phyloP scores from a whole-genome alignment of 257 asterid genomes.

The Gynochthodes officinalis region DNA sequence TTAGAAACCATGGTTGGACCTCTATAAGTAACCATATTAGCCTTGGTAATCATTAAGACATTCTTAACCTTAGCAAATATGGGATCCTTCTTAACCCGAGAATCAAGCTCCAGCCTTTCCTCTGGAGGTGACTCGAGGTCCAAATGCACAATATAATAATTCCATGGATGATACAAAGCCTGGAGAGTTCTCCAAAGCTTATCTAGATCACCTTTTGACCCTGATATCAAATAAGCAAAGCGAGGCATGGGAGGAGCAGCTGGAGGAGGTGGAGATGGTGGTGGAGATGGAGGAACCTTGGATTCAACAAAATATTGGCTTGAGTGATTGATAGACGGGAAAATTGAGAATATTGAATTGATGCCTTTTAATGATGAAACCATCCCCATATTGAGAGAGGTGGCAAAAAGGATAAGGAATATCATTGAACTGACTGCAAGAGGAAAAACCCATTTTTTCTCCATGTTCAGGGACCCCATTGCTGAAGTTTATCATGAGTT shows the following conservation, averaged over 20 bases:
- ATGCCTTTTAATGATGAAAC: conserved; percentile 51
- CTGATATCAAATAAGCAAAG: conserved; percentile 82
- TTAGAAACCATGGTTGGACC: conserved; percentile 96
- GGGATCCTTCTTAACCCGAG: conserved; percentile 53
- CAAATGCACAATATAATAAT: conserved; percentile 79
- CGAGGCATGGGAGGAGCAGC: conserved; percentile 58
- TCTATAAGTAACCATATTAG: conserved; percentile 84
- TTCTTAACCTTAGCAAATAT: conserved; percentile 57
- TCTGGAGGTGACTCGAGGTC: conserved; percentile 71
- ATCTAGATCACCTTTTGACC: conserved; percentile 78
- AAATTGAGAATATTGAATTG: conserved; percentile 50
- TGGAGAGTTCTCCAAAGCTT: conserved; percentile 87
- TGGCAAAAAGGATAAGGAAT: conserved; percentile 54
- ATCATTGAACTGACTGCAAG: conserved; percentile 55
- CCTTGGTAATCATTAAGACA: conserved; percentile 59
- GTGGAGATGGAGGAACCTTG: conserved; percentile 38
- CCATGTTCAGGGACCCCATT: conserved; percentile 56
- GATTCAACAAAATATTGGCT: conserved; percentile 41
- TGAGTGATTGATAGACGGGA: conserved; percentile 46
- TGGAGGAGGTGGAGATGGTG: conserved; percentile 52
- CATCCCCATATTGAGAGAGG: conserved; percentile 63
- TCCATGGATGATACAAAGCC: conserved; percentile 80
- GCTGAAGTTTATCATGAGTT: conserved; percentile 41
- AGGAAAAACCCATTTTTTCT: conserved; percentile 78
- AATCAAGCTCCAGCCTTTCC: conserved; percentile 66